Base-by-base conservation (phyloP, 805 yeast species). In the Monosporozyma unispora region DNA sequence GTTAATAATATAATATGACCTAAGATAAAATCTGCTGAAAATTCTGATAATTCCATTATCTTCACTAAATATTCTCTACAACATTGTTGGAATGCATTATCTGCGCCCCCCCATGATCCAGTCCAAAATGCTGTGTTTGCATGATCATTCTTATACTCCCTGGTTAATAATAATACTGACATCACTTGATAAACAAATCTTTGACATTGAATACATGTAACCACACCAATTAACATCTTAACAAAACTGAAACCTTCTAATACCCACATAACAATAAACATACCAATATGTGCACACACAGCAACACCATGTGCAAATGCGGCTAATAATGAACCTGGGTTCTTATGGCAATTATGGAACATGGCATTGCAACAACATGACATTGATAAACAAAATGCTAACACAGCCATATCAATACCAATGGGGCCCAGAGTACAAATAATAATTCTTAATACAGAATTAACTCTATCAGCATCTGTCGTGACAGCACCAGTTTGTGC, bases 101-200 rank as follows among this genome's bases (percentile, higher is more conserved):
- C 93, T 52, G 87, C 76, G 51, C 95, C 93, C 69, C 89, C 89
- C 99, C 99, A 93, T 71, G 89, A 89, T 77, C 99, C 99, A 51
- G 96, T 87, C 99, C 99, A 93, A 95, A 95, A 93, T 25, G 99
- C 98, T 59, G 95, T 85, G 74, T 93, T 93, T 31, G 98, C 76
- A 64, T 83, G 87, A 71, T 91, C 97, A 62, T 86, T 87, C 81
- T 88, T 88, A 77, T 89, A 89, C 74, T 93, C 99, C 76, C 99
- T 82, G 48, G 97, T 87, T 64, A 95, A 75, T 70, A 82, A 73
- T 57, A 80, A 70, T 47, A 84, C 73, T 9, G 96, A 87, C 76
- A 93, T 75, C 60, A 84, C 67, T 76, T 89, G 89, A 79, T 91
- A 86, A 58, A 93, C 67, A 47, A 85, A 71, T 73, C 97, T 82